Evolutionary conservation across 2,329 filamentous ascomycete species (phyloP), one percentile per base, ranked within the genome.

Genomic region (Cordyceps tenuipes): DNA sequence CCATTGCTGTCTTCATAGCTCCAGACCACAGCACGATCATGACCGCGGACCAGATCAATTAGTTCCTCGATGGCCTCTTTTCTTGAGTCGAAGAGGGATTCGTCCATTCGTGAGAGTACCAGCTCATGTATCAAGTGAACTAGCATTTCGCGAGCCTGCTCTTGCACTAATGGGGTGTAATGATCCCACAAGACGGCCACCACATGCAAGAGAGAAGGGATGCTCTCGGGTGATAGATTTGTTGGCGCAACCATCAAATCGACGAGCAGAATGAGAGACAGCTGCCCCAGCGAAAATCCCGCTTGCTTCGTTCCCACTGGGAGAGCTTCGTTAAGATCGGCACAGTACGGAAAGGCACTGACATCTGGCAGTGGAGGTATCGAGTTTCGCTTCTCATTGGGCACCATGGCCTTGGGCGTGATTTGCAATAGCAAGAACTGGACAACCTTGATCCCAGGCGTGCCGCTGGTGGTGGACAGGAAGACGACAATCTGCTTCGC

Each of bases 401-500:
- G 90, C 10, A 97, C 91, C 93, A 99, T 97, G n/a, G 91, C 89
- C 71, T 94, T 95, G 1, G 95, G 93, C 0, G 85, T 90, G 63
- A 99, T 91, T 65, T 97, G 91, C 73, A 95, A 81, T 31, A 97
- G 77, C 59, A 99, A 80, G 66, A 97, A 97, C 64, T 99, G 94
- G 12, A 99, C 87, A 3, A 99, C 92, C 68, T 96, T 95, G 52
- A 90, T 87, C 0, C 92, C 92, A 2, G 92, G 70, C 74, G 88
- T 68, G 82, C 77, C 82, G 63, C 78, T 80, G 0, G 82, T 96
- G 64, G 90, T 94, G 0, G 94, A 95, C 5, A 99, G 73, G 71
- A 97, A 97, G 0, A 99, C 95, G 17, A 97, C 91, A 57, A 99
- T 94, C 72, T 99, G 94, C 76, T 97, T 99, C 5, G 93, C 93